Percentiles rank a stretch among this genome's conserved stretches.
These are phyloP conservation scores for Mycena polygramma DNA, from an alignment of 768 basidiomycete genomes.

Conservation along the genomic window DNA sequence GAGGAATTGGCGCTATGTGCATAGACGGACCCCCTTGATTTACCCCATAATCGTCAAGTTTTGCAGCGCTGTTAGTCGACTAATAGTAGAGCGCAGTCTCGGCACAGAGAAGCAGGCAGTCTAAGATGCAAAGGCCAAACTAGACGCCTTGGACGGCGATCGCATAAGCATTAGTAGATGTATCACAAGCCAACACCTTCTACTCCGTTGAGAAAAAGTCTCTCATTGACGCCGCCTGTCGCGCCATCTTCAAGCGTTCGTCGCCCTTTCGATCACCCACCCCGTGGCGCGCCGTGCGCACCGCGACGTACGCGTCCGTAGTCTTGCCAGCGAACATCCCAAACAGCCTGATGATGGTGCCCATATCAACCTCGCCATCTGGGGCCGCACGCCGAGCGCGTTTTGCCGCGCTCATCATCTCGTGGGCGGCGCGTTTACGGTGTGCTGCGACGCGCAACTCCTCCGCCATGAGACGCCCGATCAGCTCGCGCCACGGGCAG, in stretches of 20 bases:
- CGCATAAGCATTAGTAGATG: too few species aligned
- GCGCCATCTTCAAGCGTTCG: slow-evolving; percentile 19
- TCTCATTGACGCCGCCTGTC: too few species aligned
- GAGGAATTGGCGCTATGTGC: too few species aligned
- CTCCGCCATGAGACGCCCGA: slow-evolving; percentile 29
- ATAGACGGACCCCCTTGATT: too few species aligned
- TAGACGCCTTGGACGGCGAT: too few species aligned
- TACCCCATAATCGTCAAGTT: too few species aligned
- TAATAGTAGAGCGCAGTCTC: too few species aligned
- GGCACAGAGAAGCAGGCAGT: too few species aligned
- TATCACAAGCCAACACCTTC: too few species aligned
- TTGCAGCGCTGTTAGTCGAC: too few species aligned
- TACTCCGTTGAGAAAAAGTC: too few species aligned
- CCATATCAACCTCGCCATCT: not conserved
- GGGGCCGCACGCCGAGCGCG: not conserved
- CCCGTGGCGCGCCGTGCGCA: slow-evolving; percentile 24
- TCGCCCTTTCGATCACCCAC: slow-evolving; percentile 20
- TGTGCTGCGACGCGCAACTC: slow-evolving; percentile 31
- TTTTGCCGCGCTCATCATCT: slow-evolving; percentile 23
- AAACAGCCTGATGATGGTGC: not conserved
- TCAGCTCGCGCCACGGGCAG: slow-evolving; percentile 29
- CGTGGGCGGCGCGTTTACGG: not conserved
- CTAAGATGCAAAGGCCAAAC: too few species aligned
- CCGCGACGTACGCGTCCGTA: slow-evolving; percentile 11
- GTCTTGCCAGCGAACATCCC: not conserved